Percentiles rank a stretch among this genome's conserved stretches.
Evolutionary conservation across 768 basidiomycete species (phyloP).

Genomic region (Phylloporus arenicola): DNA sequence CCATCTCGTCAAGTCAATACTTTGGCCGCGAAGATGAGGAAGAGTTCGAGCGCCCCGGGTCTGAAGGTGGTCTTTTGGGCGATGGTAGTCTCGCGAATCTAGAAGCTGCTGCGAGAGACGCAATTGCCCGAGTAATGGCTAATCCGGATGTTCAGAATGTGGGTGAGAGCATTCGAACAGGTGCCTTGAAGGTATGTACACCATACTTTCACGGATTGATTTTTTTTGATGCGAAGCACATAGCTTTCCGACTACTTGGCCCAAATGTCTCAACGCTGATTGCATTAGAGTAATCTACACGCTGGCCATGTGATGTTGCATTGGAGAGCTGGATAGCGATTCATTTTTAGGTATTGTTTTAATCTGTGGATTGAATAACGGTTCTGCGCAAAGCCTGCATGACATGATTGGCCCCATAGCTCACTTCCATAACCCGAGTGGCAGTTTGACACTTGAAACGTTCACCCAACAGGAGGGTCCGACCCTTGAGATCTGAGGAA

Average conservation of each 20-base stretch:
- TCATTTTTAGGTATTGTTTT: conserved; percentile 8
- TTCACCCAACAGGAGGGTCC: too few relatives aligned
- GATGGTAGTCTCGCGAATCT: conserved; percentile 50
- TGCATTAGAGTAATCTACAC: background rate
- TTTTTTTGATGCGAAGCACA: background rate
- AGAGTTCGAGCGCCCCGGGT: conserved; percentile 33
- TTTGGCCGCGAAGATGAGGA: conserved; percentile 90
- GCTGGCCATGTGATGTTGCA: background rate
- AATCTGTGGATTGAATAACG: conserved; percentile 11
- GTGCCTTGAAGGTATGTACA: conserved; percentile 71
- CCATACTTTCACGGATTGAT: background rate
- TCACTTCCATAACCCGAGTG: background rate
- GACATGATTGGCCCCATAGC: background rate
- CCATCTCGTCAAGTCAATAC: conserved; percentile 94
- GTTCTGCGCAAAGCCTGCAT: conserved; percentile 2
- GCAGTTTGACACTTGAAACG: background rate
- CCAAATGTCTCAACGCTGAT: conserved; percentile 52
- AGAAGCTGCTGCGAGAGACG: conserved; percentile 69
- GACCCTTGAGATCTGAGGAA: too few relatives aligned
- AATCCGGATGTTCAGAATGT: conserved; percentile 87
- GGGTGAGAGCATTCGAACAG: conserved; percentile 69
- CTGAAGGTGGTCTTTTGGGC: conserved; percentile 52
- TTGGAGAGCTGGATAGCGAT: background rate
- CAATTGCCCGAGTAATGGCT: conserved; percentile 63
- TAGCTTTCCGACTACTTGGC: conserved; percentile 66